Evolutionary conservation across 129 eudicot species (phyloP).

Genomic region (Escallonia rubra): DNA sequence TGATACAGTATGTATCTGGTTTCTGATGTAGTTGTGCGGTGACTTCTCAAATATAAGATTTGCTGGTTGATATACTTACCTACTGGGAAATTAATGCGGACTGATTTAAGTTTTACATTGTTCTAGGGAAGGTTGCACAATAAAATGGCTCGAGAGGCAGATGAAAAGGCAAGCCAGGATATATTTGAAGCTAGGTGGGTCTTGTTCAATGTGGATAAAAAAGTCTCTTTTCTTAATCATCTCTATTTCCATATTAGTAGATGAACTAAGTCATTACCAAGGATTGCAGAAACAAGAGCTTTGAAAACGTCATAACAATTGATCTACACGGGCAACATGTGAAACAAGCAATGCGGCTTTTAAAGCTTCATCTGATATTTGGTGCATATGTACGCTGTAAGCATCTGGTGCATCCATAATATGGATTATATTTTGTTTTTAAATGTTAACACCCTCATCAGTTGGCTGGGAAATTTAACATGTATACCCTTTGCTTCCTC

Average conservation of each 20-base stretch:
- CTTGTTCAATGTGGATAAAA: neutral
- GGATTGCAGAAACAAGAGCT: constrained; percentile 69
- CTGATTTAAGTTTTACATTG: neutral
- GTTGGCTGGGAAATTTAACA: no score
- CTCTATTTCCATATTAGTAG: neutral
- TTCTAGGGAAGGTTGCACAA: constrained; percentile 61
- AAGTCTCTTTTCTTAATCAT: neutral
- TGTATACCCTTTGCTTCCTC: neutral
- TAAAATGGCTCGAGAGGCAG: constrained; percentile 75
- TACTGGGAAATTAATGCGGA: no score
- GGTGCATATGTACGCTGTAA: constrained; percentile 96
- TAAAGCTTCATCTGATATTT: constrained; percentile 88
- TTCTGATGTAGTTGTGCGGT: no score
- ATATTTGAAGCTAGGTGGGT: constrained; percentile 81
- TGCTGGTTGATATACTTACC: no score
- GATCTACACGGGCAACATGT: constrained; percentile 99
- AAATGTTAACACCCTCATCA: no score
- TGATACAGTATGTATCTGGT: no score
- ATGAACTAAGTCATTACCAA: constrained; percentile 2
- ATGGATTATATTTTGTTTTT: neutral
- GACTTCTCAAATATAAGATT: no score
- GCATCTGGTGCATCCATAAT: constrained; percentile 11
- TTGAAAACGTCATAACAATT: constrained; percentile 76
- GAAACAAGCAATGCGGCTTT: constrained; percentile 85
- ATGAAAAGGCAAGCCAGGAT: constrained; percentile 86